Conservation (phyloP, 2,329 filamentous ascomycete species). For the Cercospora sp. region DNA sequence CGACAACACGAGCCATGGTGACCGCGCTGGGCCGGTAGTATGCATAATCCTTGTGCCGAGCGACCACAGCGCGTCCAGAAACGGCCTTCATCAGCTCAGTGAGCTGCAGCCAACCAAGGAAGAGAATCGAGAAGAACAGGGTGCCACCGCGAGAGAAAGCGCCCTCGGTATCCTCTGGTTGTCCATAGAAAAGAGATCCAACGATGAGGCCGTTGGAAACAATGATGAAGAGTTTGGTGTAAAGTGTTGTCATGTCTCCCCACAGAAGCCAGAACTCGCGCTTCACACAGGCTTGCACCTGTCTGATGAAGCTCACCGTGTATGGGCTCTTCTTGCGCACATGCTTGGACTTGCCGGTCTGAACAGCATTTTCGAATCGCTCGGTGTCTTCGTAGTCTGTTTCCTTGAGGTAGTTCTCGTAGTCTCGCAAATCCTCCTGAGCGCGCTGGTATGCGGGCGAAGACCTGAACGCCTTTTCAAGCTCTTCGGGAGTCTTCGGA, state of each 20-base stretch:
- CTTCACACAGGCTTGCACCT: constrained; percentile 67
- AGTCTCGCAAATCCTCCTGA: constrained; percentile 60
- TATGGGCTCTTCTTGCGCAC: constrained; percentile 70
- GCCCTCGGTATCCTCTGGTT: constrained; percentile 59
- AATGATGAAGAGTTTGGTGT: constrained; percentile 78
- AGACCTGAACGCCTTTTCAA: constrained; percentile 65
- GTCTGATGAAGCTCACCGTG: constrained; percentile 71
- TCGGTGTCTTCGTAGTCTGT: constrained; percentile 62
- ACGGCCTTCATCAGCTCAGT: constrained; percentile 78
- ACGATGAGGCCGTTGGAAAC: constrained; percentile 73
- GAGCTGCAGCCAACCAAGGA: constrained; percentile 70
- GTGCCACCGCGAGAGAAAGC: constrained; percentile 64
- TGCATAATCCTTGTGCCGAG: constrained; percentile 65
- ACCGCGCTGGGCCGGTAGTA: constrained; percentile 71
- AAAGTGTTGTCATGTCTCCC: constrained; percentile 72
- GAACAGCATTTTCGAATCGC: constrained; percentile 62
- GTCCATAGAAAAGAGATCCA: constrained; percentile 74
- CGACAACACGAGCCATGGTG: constrained; percentile 60
- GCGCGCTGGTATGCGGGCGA: constrained; percentile 63
- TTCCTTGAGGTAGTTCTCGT: constrained; percentile 58
- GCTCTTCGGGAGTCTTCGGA: constrained; percentile 68
- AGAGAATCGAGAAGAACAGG: constrained; percentile 66
- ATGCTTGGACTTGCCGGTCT: constrained; percentile 63
- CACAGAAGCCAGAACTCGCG: constrained; percentile 77
- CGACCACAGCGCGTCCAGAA: constrained; percentile 67